Evolutionary conservation across 257 asterid species (phyloP).

Genomic region (Cinchona pubescens): DNA sequence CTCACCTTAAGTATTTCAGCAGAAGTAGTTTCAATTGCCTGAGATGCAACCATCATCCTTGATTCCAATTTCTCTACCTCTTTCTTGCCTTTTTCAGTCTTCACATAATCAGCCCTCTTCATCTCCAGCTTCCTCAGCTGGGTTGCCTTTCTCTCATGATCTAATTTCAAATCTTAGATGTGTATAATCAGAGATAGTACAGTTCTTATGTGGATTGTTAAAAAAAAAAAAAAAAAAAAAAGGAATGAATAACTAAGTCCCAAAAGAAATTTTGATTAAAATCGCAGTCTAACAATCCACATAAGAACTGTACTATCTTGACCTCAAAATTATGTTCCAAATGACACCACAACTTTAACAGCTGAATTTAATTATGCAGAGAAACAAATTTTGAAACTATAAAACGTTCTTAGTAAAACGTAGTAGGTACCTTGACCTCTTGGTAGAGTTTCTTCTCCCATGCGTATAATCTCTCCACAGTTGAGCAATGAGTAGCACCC

Average conservation of each 20-base stretch:
- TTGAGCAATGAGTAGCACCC: conserved; percentile 66
- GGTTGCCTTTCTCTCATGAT: conserved; percentile 68
- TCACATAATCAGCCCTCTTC: conserved; percentile 79
- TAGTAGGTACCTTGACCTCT: conserved; percentile 76
- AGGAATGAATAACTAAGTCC: not conserved
- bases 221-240: not conserved
- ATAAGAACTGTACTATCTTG: not conserved
- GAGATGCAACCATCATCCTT: conserved; percentile 75
- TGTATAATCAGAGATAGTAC: no score
- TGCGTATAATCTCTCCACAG: conserved; percentile 74
- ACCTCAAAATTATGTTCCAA: conserved; percentile 2
- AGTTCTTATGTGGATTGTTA: not conserved
- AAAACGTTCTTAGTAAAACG: not conserved
- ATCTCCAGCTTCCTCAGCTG: conserved; percentile 73
- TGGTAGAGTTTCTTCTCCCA: conserved; percentile 91
- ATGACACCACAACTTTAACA: not conserved
- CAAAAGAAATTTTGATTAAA: not conserved
- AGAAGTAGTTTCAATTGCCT: conserved; percentile 83
- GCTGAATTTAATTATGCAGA: not conserved
- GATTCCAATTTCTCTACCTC: conserved; percentile 95
- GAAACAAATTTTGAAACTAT: not conserved
- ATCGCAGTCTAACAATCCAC: not conserved
- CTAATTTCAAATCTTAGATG: conserved; percentile 70
- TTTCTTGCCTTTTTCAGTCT: conserved; percentile 85
- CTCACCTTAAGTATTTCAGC: conserved; percentile 76